Evolutionary conservation across 352 stramenopile genomes (phyloP).

Genomic region (Phytophthora macrochlamydospora): DNA sequence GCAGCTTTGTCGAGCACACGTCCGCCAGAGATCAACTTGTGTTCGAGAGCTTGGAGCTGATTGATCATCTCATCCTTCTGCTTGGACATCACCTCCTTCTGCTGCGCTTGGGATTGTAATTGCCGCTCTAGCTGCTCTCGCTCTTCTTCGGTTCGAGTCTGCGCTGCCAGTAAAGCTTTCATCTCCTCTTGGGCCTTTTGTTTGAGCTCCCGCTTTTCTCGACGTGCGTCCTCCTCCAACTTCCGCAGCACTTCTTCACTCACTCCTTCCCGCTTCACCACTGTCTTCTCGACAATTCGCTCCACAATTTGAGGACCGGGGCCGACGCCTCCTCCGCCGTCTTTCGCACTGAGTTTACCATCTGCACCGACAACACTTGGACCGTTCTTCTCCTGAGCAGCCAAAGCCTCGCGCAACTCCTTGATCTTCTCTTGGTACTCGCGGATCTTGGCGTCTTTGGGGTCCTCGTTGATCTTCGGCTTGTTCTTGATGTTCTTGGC

Average conservation of each 20-base stretch:
- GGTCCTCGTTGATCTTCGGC: slow-evolving; percentile 93
- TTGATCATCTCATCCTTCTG: slow-evolving; percentile 93
- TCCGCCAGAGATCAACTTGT: slow-evolving; percentile 92
- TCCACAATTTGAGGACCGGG: slow-evolving; percentile 55
- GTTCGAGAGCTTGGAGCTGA: slow-evolving; percentile 75
- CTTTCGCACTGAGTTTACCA: slow-evolving; percentile 22
- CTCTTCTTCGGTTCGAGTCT: slow-evolving; percentile 91
- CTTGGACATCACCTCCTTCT: slow-evolving; percentile 80
- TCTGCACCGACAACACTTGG: slow-evolving; percentile 11
- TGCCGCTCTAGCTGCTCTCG: slow-evolving; percentile 82
- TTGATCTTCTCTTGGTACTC: slow-evolving; percentile 74
- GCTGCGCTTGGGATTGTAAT: slow-evolving; percentile 84
- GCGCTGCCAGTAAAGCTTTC: slow-evolving; percentile 83
- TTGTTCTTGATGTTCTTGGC: slow-evolving; percentile 96
- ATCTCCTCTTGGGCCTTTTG: slow-evolving; percentile 77
- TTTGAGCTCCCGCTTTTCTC: slow-evolving; percentile 79
- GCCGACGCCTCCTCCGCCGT: slow-evolving; percentile 28
- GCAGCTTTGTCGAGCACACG: slow-evolving; percentile 94
- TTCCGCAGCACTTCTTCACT: slow-evolving; percentile 82
- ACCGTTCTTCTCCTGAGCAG: slow-evolving; percentile 60
- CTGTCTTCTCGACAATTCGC: slow-evolving; percentile 74
- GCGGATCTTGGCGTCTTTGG: slow-evolving; percentile 68
- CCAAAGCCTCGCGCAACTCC: slow-evolving; percentile 54
- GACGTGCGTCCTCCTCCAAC: slow-evolving; percentile 72
- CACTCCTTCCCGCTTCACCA: slow-evolving; percentile 77